Conservation (phyloP, 106 monocot species). For the Dendrobium chrysotoxum region DNA sequence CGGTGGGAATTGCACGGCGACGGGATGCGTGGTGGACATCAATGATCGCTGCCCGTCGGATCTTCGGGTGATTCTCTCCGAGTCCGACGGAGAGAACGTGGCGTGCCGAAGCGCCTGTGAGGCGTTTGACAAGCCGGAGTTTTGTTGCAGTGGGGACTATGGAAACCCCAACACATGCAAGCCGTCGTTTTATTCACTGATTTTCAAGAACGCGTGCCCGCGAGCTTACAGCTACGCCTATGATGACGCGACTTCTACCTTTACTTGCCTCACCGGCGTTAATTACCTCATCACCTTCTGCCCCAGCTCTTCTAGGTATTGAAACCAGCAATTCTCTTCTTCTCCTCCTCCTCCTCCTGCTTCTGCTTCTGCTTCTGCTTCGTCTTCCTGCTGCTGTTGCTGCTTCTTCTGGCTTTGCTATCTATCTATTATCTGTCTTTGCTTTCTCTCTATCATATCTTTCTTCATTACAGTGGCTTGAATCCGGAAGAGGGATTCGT, state of each 20-base stretch:
- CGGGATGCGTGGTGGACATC: slow-evolving; percentile 69
- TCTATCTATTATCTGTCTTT: background rate
- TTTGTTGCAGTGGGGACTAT: slow-evolving; percentile 4
- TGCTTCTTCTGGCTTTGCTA: too few relatives aligned
- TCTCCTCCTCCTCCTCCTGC: background rate
- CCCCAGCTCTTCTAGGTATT: slow-evolving; percentile 56
- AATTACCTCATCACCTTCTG: slow-evolving; percentile 86
- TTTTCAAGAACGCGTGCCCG: slow-evolving; percentile 62
- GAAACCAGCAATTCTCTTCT: background rate
- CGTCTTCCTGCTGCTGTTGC: too few relatives aligned
- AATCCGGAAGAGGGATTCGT: too few relatives aligned
- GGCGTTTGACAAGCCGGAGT: slow-evolving; percentile 6
- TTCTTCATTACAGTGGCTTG: background rate
- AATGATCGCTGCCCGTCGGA: slow-evolving; percentile 73
- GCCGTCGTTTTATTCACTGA: background rate
- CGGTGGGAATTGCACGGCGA: slow-evolving; percentile 41
- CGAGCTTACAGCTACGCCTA: slow-evolving; percentile 15
- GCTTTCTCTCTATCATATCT: background rate
- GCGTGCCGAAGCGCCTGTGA: slow-evolving; percentile 7
- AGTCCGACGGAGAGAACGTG: slow-evolving; percentile 14
- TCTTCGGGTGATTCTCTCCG: slow-evolving; percentile 36
- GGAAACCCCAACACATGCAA: slow-evolving; percentile 1
- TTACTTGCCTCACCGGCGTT: slow-evolving; percentile 20
- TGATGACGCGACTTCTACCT: slow-evolving; percentile 3
- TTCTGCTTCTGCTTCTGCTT: too few relatives aligned